Evolutionary conservation across 441 rosid genomes (phyloP).

Genomic region (Adansonia rubrostipa): DNA sequence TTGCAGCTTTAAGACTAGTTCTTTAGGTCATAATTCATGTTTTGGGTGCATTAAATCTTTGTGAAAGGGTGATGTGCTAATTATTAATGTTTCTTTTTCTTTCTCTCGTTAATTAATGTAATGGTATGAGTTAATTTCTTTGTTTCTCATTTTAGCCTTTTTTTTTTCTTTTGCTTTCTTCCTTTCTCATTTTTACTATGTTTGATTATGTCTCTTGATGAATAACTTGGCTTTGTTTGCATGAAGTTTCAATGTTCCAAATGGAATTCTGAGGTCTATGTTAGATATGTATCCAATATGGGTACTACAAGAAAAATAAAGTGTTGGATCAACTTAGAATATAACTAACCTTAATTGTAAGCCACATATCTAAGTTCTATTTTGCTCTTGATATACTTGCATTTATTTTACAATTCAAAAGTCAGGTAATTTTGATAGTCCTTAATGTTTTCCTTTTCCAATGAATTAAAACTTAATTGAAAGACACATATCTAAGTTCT

Average conservation of each 20-base stretch:
- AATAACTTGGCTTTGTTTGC: neutral
- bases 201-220: neutral
- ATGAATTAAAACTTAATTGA: neutral
- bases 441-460: neutral
- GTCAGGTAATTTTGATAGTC: neutral
- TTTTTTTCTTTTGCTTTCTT: neutral
- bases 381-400: conserved; percentile 14
- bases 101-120: neutral
- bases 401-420: neutral
- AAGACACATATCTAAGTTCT: neutral
- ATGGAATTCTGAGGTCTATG: neutral
- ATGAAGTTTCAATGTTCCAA: neutral
- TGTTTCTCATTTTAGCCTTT: neutral
- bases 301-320: neutral
- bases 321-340: neutral
- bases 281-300: neutral
- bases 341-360: neutral
- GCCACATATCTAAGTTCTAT: neutral
- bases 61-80: neutral
- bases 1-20: neutral
- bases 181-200: neutral
- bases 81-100: neutral
- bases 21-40: neutral
- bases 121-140: neutral
- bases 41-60: neutral